These are phyloP conservation scores for Termitomyces sp. DNA, from an alignment of 768 basidiomycete genomes.

Conservation along the genomic window DNA sequence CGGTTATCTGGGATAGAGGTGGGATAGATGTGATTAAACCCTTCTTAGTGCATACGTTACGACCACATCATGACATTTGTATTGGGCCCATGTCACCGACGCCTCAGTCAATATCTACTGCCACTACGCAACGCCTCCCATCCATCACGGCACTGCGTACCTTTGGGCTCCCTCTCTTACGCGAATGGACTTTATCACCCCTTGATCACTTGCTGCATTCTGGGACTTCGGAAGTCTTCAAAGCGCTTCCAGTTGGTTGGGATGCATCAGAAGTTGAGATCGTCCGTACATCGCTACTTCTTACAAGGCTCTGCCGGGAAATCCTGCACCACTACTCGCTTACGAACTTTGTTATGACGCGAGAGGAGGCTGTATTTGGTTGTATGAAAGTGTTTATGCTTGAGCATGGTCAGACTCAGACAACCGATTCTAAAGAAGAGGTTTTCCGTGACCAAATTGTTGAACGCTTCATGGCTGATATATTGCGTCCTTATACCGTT, in stretches of 20 bases:
- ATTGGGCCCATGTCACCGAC: conserved; percentile 50
- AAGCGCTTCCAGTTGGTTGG: conserved; percentile 64
- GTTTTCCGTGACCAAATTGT: conserved; percentile 79
- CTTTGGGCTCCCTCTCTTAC: conserved; percentile 41
- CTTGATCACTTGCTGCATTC: conserved; percentile 81
- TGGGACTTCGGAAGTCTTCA: conserved; percentile 64
- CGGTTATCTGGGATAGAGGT: conserved; percentile 44
- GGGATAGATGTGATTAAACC: conserved; percentile 50
- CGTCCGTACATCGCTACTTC: conserved; percentile 59
- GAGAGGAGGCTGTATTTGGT: conserved; percentile 60
- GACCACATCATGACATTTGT: conserved; percentile 32
- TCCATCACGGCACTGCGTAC: conserved; percentile 19
- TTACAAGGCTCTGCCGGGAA: conserved; percentile 48
- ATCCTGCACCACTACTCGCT: conserved; percentile 39
- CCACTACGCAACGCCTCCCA: conserved; percentile 51
- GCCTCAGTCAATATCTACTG: conserved; percentile 49
- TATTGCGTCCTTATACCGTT: conserved; percentile 53
- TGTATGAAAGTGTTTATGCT: conserved; percentile 97
- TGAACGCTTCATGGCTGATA: conserved; percentile 46
- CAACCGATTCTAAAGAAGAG: conserved; percentile 46
- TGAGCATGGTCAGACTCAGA: conserved; percentile 69
- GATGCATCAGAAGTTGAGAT: conserved; percentile 76
- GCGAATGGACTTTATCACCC: conserved; percentile 67
- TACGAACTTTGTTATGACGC: conserved; percentile 34
- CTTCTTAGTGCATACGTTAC: conserved; percentile 49